Evolutionary conservation across 371 early-diverging fungal species (phyloP).

Genomic region (Mortierella sp.): DNA sequence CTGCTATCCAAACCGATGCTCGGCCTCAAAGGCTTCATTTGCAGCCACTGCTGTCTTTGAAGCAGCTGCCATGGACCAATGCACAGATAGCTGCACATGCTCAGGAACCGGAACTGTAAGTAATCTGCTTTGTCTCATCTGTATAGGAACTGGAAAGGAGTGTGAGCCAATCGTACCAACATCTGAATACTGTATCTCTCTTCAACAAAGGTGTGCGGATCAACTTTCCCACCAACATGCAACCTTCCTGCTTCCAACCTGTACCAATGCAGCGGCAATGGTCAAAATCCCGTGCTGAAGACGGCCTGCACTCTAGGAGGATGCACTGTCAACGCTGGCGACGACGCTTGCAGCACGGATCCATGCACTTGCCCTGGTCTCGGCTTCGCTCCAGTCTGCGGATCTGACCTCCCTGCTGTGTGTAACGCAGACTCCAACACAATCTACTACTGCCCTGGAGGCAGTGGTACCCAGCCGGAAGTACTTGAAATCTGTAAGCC

Average conservation of each 20-base stretch:
- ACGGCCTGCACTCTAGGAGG: constrained; percentile 8
- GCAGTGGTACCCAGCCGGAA: background rate
- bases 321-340: constrained; percentile 17
- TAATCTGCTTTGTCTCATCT: background rate
- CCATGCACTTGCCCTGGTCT: constrained; percentile 5
- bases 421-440: constrained; percentile 9
- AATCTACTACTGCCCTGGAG: constrained; percentile 17
- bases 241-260: background rate
- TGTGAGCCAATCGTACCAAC: background rate
- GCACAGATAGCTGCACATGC: constrained; percentile 10
- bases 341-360: constrained; percentile 2
- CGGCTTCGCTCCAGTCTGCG: constrained; percentile 17
- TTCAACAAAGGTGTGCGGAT: constrained; percentile 6
- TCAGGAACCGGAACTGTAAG: constrained; percentile 1
- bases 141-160: too few relatives aligned
- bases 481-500: constrained; percentile 3
- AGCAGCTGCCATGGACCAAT: background rate
- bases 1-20: constrained; percentile 11
- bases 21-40: background rate
- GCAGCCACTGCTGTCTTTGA: constrained; percentile 4
- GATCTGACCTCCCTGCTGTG: constrained; percentile 3
- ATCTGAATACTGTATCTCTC: background rate
- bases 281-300: background rate
- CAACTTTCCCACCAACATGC: constrained; percentile 11
- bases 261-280: constrained; percentile 10